These are phyloP conservation scores for Ophiocordyceps sinensis DNA, from an alignment of 2,329 filamentous ascomycete species.

Conservation along the genomic window DNA sequence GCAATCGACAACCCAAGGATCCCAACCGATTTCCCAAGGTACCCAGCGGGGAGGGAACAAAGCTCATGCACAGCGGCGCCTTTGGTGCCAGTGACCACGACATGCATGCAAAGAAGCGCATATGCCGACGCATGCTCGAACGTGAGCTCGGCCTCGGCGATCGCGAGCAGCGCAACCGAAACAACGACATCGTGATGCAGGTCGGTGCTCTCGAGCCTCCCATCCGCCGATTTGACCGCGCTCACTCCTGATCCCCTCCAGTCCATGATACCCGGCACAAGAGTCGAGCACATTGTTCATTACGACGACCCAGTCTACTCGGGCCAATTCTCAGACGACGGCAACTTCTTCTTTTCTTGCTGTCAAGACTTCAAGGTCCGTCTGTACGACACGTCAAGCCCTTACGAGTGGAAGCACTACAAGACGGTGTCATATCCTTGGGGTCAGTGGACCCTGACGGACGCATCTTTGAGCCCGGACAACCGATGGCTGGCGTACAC, in stretches of 20 bases:
- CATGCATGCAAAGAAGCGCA: conserved; percentile 38
- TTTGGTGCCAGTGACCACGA: conserved; percentile 58
- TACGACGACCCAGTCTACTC: conserved; percentile 81
- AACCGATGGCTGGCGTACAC: conserved; percentile 87
- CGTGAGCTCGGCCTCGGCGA: conserved; percentile 65
- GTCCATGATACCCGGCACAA: conserved; percentile 62
- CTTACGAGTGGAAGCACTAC: conserved; percentile 91
- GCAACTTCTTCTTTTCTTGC: conserved; percentile 91
- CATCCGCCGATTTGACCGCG: no score
- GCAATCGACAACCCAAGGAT: conserved; percentile 26
- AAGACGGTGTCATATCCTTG: conserved; percentile 76
- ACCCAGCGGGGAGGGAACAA: conserved; percentile 60
- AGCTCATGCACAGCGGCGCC: conserved; percentile 67
- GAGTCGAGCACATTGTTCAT: conserved; percentile 76
- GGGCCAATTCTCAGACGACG: conserved; percentile 91
- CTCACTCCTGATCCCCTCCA: conserved; percentile 16
- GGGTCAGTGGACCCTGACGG: conserved; percentile 91
- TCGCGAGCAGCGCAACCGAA: conserved; percentile 43
- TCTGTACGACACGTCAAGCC: conserved; percentile 95
- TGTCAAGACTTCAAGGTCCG: conserved; percentile 87
- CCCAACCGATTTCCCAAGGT: conserved; percentile 63
- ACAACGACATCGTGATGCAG: conserved; percentile 52
- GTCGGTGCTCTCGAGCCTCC: conserved; percentile 20
- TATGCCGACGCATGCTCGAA: conserved; percentile 61
- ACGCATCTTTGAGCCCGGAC: conserved; percentile 80